These are phyloP conservation scores for Galium porrigens DNA, from an alignment of 305 asterid genomes.

Conservation along the genomic window DNA sequence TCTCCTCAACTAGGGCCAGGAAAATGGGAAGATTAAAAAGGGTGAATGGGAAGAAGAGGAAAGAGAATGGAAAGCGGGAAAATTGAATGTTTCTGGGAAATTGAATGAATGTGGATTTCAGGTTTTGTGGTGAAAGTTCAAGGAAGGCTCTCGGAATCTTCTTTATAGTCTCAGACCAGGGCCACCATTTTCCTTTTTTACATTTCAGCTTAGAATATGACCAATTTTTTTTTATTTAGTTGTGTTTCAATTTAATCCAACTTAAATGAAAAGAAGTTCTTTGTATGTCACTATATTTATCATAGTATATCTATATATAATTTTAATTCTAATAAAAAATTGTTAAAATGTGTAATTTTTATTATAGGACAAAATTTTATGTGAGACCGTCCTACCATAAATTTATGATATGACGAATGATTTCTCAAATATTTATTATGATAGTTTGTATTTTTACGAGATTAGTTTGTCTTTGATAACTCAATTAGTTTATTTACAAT, in stretches of 20 bases:
- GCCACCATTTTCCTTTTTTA: neutral
- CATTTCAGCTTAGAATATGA: neutral
- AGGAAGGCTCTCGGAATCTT: slow-evolving; percentile 20
- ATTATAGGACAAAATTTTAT: no score
- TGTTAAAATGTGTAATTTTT: no score
- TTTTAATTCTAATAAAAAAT: no score
- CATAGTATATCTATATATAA: no score
- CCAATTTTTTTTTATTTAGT: neutral
- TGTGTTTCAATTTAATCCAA: neutral
- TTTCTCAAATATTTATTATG: no score
- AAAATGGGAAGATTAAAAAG: slow-evolving; percentile 21
- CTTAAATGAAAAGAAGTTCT: no score
- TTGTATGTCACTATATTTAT: no score
- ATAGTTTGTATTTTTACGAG: no score
- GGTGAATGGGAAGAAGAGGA: slow-evolving; percentile 13
- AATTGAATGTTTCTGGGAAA: slow-evolving; percentile 50
- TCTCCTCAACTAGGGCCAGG: neutral
- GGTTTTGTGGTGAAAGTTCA: slow-evolving; percentile 34
- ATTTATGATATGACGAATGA: no score
- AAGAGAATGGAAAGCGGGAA: slow-evolving; percentile 47
- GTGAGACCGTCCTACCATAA: no score
- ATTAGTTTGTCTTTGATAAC: no score
- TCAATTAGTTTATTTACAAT: no score
- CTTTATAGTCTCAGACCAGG: neutral
- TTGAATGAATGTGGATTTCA: neutral